Evolutionary conservation across 495 filamentous ascomycete species (phyloP).

Genomic region (Daldinia loculata): DNA sequence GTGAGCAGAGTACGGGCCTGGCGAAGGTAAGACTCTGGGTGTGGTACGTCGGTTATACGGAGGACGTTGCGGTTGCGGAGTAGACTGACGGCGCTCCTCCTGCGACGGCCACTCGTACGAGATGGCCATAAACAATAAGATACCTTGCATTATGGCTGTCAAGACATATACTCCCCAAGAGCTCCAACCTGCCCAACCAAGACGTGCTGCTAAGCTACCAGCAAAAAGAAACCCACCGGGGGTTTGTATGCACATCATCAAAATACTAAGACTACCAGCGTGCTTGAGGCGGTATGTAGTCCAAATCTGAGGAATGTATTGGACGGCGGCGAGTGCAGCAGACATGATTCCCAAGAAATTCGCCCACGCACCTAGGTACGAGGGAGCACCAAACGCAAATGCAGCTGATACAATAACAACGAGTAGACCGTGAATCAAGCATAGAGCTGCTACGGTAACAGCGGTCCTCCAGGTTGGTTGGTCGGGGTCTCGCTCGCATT

Average conservation of each 20-base stretch:
- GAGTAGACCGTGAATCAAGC: slow-evolving; percentile 73
- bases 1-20: slow-evolving; percentile 52
- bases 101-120: slow-evolving; percentile 68
- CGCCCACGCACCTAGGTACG: slow-evolving; percentile 75
- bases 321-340: slow-evolving; percentile 80
- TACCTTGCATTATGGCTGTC: slow-evolving; percentile 85
- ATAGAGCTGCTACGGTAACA: slow-evolving; percentile 71
- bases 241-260: slow-evolving; percentile 99
- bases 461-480: slow-evolving; percentile 78
- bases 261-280: slow-evolving; percentile 88
- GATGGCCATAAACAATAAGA: slow-evolving; percentile 81
- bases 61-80: slow-evolving; percentile 39
- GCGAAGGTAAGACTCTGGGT: slow-evolving; percentile 41
- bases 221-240: slow-evolving; percentile 91
- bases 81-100: slow-evolving; percentile 29
- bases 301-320: slow-evolving; percentile 95
- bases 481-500: slow-evolving; percentile 47
- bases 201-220: slow-evolving; percentile 78
- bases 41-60: slow-evolving; percentile 43
- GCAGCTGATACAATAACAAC: slow-evolving; percentile 72
- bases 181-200: slow-evolving; percentile 90
- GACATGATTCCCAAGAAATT: slow-evolving; percentile 82
- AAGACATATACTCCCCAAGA: slow-evolving; percentile 90
- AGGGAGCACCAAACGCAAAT: slow-evolving; percentile 65
- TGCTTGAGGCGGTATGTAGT: slow-evolving; percentile 85